phyloP scores from a whole-genome alignment of 2,329 filamentous ascomycete species.

The Fusarium temperatum region DNA sequence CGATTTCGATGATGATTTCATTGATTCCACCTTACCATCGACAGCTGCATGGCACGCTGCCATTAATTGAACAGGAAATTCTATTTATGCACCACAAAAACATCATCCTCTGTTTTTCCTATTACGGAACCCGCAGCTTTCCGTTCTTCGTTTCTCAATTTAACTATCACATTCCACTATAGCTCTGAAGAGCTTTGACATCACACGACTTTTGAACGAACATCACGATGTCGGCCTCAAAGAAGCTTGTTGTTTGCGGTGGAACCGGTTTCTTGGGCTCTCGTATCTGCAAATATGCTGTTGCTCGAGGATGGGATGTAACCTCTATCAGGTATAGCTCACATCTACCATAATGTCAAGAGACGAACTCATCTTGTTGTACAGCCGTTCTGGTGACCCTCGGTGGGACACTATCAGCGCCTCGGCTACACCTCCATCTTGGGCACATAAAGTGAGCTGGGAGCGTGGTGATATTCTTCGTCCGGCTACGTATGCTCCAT shows the following conservation, averaged over 20 bases:
- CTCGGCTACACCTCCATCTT: constrained; percentile 74
- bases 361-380: constrained; percentile 29
- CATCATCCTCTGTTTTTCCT: background rate
- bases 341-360: background rate
- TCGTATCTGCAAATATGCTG: constrained; percentile 90
- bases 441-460: constrained; percentile 87
- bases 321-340: constrained; percentile 82
- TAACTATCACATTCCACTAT: background rate
- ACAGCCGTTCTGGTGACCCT: constrained; percentile 88
- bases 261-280: constrained; percentile 91
- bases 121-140: background rate
- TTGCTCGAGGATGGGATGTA: constrained; percentile 88
- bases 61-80: background rate
- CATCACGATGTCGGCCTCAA: constrained; percentile 65
- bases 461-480: constrained; percentile 87
- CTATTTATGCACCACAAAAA: constrained; percentile 19
- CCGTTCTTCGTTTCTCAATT: background rate
- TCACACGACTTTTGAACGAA: constrained; percentile 34
- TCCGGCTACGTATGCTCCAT: constrained; percentile 79
- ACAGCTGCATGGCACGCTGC: background rate
- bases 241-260: constrained; percentile 88
- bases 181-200: constrained; percentile 12
- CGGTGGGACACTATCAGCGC: constrained; percentile 84
- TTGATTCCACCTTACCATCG: constrained; percentile 31
- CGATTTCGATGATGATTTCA: constrained; percentile 41